Base-by-base conservation (phyloP, 2,329 filamentous ascomycete species). In the Tetracladium maxilliforme region DNA sequence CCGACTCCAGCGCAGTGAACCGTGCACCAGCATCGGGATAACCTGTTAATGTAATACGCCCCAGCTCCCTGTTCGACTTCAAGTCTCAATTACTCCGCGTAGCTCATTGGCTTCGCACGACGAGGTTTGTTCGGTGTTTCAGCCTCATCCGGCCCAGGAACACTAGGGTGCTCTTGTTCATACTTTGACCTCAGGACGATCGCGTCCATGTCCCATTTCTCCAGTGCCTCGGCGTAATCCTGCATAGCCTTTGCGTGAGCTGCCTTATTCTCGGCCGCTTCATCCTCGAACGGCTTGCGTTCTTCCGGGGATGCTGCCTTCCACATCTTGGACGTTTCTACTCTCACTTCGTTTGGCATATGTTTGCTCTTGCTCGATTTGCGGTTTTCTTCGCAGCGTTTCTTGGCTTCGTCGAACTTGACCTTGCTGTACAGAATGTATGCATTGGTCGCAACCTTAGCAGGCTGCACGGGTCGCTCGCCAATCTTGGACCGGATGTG, bases 311-410 rank as follows among this genome's bases (percentile, higher is more conserved):
- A 52, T 1, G 80, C 72, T 24, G 80, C 77, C 38, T 78, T 81
- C 90, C 90, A 98, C 74, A 90, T 86, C 43, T 78, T 76, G 15
- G 86, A 86, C 7, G 90, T 70, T 45, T 84, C 82, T 25, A 74
- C 69, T 17, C 90, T 79, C 28, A 95, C 79, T 42, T 92, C 82
- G 40, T 83, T 92, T 6, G 76, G 72, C 21, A 68, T 61, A 1
- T 71, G 56, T 36, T 76, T 75, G 8, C 69, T 68, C 25, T 72
- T 75, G 16, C 69, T 63, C 4, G 65, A 57, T 28, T 65, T 63
- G 15, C 75, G 68, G n/a, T 65, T 68, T 26, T 74, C 68, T 32
- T 78, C 70, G 40, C 76, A 79, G 23, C 52, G 56, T 32, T 49
- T 54, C 28, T 66, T 60, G 7, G 68, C 70, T 13, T 51, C 49